Conservation (phyloP, 352 stramenopile species). For the Phytophthora sp. region DNA sequence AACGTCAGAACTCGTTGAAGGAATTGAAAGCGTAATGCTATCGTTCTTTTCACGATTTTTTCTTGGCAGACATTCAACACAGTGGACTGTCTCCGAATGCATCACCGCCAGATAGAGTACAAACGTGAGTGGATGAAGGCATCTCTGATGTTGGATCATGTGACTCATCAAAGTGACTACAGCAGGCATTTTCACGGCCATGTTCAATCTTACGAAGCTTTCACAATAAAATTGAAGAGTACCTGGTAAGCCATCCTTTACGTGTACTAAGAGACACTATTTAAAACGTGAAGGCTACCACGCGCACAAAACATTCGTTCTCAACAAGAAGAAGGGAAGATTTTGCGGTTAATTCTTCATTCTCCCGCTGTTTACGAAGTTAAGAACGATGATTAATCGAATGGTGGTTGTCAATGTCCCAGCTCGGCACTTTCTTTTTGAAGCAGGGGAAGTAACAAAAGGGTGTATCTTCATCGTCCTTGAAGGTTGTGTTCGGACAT, state of each 20-base stretch:
- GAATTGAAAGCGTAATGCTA: conserved; percentile 41
- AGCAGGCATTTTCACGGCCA: too few species aligned
- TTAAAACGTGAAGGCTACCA: too few species aligned
- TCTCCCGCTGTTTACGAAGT: conserved; percentile 23
- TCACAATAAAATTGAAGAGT: too few species aligned
- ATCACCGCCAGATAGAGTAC: conserved; percentile 38
- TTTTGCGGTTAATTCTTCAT: conserved; percentile 28
- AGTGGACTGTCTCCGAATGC: conserved; percentile 43
- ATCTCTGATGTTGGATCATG: neutral
- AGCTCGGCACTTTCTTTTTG: conserved; percentile 30
- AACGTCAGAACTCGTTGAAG: conserved; percentile 1
- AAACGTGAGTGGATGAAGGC: conserved; percentile 31
- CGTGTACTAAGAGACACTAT: too few species aligned
- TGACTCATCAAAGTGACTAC: too few species aligned
- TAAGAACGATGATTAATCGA: conserved; percentile 7
- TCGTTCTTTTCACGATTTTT: conserved; percentile 13
- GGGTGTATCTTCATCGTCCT: conserved; percentile 26
- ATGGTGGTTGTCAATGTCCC: conserved; percentile 28
- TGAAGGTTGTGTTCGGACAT: conserved; percentile 22
- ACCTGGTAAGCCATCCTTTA: too few species aligned
- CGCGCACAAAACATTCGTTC: too few species aligned
- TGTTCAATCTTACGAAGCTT: too few species aligned
- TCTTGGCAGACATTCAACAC: neutral
- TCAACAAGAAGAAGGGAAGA: conserved; percentile 3
- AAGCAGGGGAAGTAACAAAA: conserved; percentile 26